phyloP scores from a whole-genome alignment of 106 monocot species.

The Phalaenopsis equestris region DNA sequence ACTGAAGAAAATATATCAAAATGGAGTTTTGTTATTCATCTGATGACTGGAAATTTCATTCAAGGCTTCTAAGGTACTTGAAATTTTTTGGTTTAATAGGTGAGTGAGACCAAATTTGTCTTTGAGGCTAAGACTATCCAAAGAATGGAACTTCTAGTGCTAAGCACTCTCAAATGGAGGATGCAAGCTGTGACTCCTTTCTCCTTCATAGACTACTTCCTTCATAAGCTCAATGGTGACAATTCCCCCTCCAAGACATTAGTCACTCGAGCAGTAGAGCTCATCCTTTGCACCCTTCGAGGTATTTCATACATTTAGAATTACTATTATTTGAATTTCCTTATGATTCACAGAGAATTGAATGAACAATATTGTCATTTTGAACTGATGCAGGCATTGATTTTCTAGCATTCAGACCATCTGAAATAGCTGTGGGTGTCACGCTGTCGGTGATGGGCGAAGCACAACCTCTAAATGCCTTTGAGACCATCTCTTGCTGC shows the following conservation, averaged over 20 bases:
- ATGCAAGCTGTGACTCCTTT: conserved; percentile 93
- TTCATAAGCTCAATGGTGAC: conserved; percentile 47
- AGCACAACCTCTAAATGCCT: conserved; percentile 28
- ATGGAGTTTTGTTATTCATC: background rate
- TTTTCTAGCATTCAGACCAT: conserved; percentile 65
- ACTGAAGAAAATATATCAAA: background rate
- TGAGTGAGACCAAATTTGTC: conserved; percentile 53
- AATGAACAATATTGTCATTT: background rate
- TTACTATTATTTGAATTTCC: background rate
- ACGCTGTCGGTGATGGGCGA: conserved; percentile 27
- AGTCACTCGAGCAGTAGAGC: conserved; percentile 32
- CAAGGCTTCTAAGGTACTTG: background rate
- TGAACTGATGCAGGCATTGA: conserved; percentile 18
- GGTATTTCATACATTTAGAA: conserved; percentile 20
- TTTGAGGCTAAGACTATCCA: conserved; percentile 87
- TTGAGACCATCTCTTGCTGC: conserved; percentile 29
- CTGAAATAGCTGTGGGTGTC: conserved; percentile 70
- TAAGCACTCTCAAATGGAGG: conserved; percentile 90
- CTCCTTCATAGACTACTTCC: conserved; percentile 85
- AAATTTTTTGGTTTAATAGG: conserved; percentile 21
- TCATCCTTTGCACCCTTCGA: conserved; percentile 59
- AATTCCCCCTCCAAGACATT: conserved; percentile 21
- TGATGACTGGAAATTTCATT: background rate
- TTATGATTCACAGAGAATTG: background rate
- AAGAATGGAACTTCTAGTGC: conserved; percentile 93